These are phyloP conservation scores for Crithidia fasciculata DNA, from an alignment of 208 protist genomes.

Conservation along the genomic window DNA sequence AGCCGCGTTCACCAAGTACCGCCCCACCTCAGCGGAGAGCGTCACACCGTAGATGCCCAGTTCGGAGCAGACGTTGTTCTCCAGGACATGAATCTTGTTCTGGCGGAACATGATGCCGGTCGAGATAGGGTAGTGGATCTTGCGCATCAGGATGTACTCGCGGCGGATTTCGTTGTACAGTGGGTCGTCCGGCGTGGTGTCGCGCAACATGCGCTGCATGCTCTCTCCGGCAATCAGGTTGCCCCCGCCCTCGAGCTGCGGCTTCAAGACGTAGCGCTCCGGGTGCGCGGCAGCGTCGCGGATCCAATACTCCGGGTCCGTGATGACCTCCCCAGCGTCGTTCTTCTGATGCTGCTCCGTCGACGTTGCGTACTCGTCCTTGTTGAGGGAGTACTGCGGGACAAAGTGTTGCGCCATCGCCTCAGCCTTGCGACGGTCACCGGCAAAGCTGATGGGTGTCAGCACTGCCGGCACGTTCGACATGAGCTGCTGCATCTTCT, in stretches of 20 bases:
- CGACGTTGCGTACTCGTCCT: constrained; percentile 46
- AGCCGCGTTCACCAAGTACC: constrained; percentile 47
- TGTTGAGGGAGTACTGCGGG: constrained; percentile 90
- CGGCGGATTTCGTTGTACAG: constrained; percentile 60
- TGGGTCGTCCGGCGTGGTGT: constrained; percentile 27
- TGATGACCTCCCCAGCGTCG: constrained; percentile 8
- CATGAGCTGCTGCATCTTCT: constrained; percentile 96
- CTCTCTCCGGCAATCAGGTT: constrained; percentile 87
- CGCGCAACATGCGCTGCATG: constrained; percentile 66
- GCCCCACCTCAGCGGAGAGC: constrained; percentile 44
- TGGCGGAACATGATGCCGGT: constrained; percentile 65
- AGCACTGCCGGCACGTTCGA: constrained; percentile 71
- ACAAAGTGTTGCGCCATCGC: constrained; percentile 77
- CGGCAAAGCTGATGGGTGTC: constrained; percentile 58
- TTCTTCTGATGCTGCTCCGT: constrained; percentile 16
- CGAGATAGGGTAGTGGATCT: constrained; percentile 69
- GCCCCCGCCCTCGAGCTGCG: constrained; percentile 95
- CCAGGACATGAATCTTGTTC: constrained; percentile 53
- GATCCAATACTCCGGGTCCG: constrained; percentile 69
- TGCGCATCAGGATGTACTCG: constrained; percentile 93
- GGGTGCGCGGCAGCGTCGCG: constrained; percentile 66
- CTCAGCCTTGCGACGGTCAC: constrained; percentile 51
- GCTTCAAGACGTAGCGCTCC: constrained; percentile 94
- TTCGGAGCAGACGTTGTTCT: constrained; percentile 82
- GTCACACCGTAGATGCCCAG: constrained; percentile 89